Evolutionary conservation across 192 early-diverging fungal species (phyloP).

Genomic region (Linnemannia schmuckeri): DNA sequence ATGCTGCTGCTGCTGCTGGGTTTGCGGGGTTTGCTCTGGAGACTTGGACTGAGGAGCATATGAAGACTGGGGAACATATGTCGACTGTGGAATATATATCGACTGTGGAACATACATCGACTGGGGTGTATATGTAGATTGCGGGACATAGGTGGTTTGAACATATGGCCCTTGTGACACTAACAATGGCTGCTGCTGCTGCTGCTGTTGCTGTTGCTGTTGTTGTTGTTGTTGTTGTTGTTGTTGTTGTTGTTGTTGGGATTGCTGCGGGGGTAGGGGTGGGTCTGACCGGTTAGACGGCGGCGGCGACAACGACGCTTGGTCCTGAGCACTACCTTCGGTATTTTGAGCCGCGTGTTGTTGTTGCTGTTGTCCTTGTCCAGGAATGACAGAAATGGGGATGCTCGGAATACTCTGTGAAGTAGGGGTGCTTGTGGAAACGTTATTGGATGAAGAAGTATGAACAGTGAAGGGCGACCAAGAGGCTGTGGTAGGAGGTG

Average conservation of each 20-base stretch:
- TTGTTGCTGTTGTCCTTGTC: neutral
- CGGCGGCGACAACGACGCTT: neutral
- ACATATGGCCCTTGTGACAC: slow-evolving; percentile 1
- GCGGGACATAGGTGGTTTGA: neutral
- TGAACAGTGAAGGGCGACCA: neutral
- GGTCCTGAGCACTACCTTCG: neutral
- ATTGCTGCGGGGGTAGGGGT: neutral
- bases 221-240: slow-evolving; percentile 13
- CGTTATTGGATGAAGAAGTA: neutral
- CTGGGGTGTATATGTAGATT: neutral
- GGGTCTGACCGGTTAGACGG: neutral
- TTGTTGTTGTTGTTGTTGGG: slow-evolving; percentile 9
- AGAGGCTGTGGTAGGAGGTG: slow-evolving; percentile 10
- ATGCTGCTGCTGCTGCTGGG: slow-evolving; percentile 11
- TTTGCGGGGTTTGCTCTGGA: neutral
- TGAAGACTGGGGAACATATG: slow-evolving; percentile 22
- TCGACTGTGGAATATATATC: slow-evolving; percentile 1
- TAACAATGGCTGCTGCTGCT: neutral
- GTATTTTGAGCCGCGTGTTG: neutral
- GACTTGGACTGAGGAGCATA: slow-evolving; percentile 11
- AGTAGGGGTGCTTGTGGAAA: neutral
- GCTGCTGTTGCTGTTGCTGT: slow-evolving; percentile 17
- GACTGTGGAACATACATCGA: slow-evolving; percentile 3
- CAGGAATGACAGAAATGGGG: neutral
- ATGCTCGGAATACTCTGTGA: neutral